Base-by-base conservation (phyloP, 192 early-diverging fungal genomes). In the Oehlia diaphana region DNA sequence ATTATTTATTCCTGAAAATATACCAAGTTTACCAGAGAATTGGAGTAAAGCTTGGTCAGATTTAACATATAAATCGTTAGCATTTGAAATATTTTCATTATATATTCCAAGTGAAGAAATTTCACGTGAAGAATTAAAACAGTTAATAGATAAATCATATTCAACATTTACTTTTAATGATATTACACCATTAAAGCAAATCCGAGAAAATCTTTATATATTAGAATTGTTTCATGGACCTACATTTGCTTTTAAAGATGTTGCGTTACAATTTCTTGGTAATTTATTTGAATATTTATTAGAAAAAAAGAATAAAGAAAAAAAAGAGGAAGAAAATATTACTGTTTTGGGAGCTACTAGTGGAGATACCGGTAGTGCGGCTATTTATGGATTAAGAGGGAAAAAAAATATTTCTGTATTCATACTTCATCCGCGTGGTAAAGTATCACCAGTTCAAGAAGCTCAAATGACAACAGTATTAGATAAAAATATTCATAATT, bases 211-310 rank as follows among this genome's bases (percentile, higher is more conserved):
- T 37, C 83, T 90, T n/a, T 91, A 90, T 73, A 90, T 94, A 26
- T 89, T 99, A 76, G 97, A 99, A 86, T 91, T 99, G 65, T 97
- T 96, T 91, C 96, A 97, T 78, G 97, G 97, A 8, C 97, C 97
- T 13, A 99, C 97, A 2, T 97, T 97, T 87, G 97, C 96, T 10
- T 99, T 99, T 89, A 99, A 99, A 86, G 97, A 99, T 80, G 96
- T 98, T 67, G 97, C 97, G 9, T 87, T 98, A 80, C 97, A 99
- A 88, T 94, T 97, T 80, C 85, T 97, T 37, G 97, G 97, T 39
- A 98, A 99, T 88, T 85, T 98, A 84, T 99, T 99, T 81, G 96
- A 99, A 88, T 99, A 94, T 88, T 97, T 99, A 86, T 91, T 99
- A 53, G 90, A 90, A 78, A 91, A 95, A 81, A 87, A 88, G 76